These are phyloP conservation scores for Podaxis sp. DNA, from an alignment of 768 basidiomycete genomes.

Conservation along the genomic window DNA sequence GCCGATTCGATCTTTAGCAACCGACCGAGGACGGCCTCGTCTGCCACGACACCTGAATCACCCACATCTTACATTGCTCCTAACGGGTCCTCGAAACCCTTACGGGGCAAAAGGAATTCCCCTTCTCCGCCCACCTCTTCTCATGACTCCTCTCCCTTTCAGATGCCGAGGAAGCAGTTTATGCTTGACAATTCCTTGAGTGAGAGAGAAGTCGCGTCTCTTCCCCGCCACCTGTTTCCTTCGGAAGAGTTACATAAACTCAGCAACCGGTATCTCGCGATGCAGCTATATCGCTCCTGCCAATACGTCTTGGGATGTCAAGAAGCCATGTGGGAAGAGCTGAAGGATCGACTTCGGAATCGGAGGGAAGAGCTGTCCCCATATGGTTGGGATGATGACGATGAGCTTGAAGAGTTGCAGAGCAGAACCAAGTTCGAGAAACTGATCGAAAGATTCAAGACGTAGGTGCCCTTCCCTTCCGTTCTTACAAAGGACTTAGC, in stretches of 20 bases:
- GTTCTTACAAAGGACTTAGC: background rate
- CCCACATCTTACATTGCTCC: constrained; percentile 21
- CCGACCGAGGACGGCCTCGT: constrained; percentile 30
- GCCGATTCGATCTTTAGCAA: constrained; percentile 25
- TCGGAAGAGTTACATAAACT: constrained; percentile 44
- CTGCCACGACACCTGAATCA: constrained; percentile 30
- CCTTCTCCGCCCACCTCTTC: constrained; percentile 17
- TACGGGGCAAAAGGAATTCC: background rate
- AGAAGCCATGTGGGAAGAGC: constrained; percentile 78
- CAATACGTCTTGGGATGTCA: constrained; percentile 62
- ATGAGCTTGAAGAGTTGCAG: constrained; percentile 57
- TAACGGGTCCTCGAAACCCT: constrained; percentile 4
- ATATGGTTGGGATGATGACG: constrained; percentile 73
- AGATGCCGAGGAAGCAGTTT: constrained; percentile 35
- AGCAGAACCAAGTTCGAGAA: constrained; percentile 59
- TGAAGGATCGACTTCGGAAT: constrained; percentile 62
- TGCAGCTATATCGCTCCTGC: constrained; percentile 70
- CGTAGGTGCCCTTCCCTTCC: constrained; percentile 21
- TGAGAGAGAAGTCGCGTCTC: constrained; percentile 36
- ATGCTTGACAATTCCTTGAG: constrained; percentile 47
- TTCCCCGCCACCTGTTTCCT: constrained; percentile 38
- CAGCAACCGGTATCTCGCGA: constrained; percentile 62
- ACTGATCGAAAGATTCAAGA: constrained; percentile 58
- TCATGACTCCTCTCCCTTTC: constrained; percentile 7
- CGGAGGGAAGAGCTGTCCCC: constrained; percentile 49